These are phyloP conservation scores for Aurifilum marmelostoma DNA, from an alignment of 2,329 filamentous ascomycete species.

Conservation along the genomic window DNA sequence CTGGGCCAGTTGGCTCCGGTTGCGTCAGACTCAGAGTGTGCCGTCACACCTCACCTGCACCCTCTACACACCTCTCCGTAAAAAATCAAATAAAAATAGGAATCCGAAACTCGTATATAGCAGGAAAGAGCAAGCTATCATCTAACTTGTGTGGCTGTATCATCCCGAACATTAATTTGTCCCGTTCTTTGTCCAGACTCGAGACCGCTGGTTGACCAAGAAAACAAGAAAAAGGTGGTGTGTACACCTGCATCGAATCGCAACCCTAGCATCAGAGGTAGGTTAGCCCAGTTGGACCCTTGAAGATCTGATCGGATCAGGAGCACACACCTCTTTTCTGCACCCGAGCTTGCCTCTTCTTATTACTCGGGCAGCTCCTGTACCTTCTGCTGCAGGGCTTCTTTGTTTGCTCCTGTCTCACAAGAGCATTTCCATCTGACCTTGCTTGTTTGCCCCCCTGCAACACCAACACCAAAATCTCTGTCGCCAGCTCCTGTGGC, in stretches of 20 bases:
- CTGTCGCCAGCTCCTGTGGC: background rate
- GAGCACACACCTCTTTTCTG: background rate
- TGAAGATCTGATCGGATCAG: background rate
- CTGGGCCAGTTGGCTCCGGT: conserved; percentile 10
- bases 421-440: background rate
- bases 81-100: too few species aligned
- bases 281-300: conserved; percentile 9
- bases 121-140: background rate
- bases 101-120: background rate
- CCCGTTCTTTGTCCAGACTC: background rate
- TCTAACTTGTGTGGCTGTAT: background rate
- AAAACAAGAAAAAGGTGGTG: background rate
- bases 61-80: background rate
- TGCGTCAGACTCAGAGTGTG: conserved; percentile 10
- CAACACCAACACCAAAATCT: background rate
- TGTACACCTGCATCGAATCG: conserved; percentile 7
- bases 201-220: background rate
- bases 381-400: background rate
- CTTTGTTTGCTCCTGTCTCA: conserved; percentile 13
- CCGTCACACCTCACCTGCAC: background rate
- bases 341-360: background rate
- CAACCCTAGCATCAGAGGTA: background rate
- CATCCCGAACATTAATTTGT: background rate
- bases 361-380: background rate
- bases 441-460: background rate